Base-by-base conservation (phyloP, 2,329 filamentous ascomycete genomes). In the Aspergillus hortae region DNA sequence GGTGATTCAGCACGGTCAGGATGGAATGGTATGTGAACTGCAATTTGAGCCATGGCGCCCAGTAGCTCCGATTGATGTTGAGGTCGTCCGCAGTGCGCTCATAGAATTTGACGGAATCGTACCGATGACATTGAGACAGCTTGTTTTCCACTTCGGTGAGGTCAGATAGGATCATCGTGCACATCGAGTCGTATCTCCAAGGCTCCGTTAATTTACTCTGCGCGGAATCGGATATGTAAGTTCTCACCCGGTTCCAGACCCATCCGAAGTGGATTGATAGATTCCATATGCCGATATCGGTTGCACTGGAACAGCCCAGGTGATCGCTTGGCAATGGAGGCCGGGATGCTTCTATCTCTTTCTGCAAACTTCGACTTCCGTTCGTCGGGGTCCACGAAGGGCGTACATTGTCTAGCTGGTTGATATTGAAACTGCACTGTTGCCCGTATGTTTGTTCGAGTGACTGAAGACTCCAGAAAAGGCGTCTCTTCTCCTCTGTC, bases 1-100 rank as follows among this genome's bases (percentile, higher is more conserved):
- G 78, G 50, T 81, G 78, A 56, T 81, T 80, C 33, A 81, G 61
- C 2, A 80, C 75, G 0, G 76, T 78, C 10, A 74, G 70, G 44
- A 80, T 80, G 11, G 72, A 72, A 46, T 81, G 78, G 60, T 80
- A 81, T 1, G 74, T 79, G 56, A 81, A 79, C 56, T 81, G 78
- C 46, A 79, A 68, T 58, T 78, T 79, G 15, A 81, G 60, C 78
- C 78, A 81, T 0, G 78, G 74, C 0, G 71, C 71, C 77, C 77
- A 81, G 59, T 80, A 80, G 48, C 74, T 72, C 2, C 74, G 68
- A 48, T 77, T 75, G 10, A 67, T 55, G 51, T 68, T 68, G 10
- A 80, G 49, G 44, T 80, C 78, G 3, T 78, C 74, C 0, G 74
- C 61, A 27, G 74, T 74, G 33, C 77, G 75, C 52, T 80, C 73